Evolutionary conservation across 129 eudicot species (phyloP), one percentile per base, ranked within the genome.

Genomic region (Flaveria bidentis): DNA sequence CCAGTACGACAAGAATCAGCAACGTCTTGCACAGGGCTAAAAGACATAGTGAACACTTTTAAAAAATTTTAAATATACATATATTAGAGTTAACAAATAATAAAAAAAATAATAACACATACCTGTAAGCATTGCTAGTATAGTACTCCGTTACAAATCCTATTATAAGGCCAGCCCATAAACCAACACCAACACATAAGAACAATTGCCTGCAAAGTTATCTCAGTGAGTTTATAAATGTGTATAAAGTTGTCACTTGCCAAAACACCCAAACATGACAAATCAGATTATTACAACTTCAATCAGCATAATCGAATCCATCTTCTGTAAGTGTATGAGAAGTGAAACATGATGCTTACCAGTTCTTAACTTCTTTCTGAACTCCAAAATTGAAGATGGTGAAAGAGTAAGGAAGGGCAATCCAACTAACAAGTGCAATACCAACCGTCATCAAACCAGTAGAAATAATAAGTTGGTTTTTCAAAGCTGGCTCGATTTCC

Each of bases 1-100:
- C 96, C 96, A 71, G 96, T 90, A 6, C 92, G 88, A 85, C 96
- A 90, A 23, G 96, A 87, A 81, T 90, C 96, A 72, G 96, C 96
- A 80, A 90, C 96, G 62, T 90, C 91, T 82, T 88, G 90, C 50
- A 90, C 96, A 69, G 96, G 96, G 85, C 96, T 90, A 84, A 49
- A 82, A 80, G 16, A 55, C 6, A 67, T 15, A 78, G 64, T 28
- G 13, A 57, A 45, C 12, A 13, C 25, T 15, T 51, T 47, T 0
- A 45, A 0, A 0, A n/a, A 22, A 11, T 15, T 11, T 13, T 2
- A 5, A 20, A 26, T n/a, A 84, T 5, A 7, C 0, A 10, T 20
- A 23, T 18, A 23, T 26, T 18, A 67, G 22, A 47, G 15, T 15
- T 46, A 30, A 44, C 13, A 69, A 46, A 64, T 30, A 23, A 10